Conservation (phyloP, 2,329 filamentous ascomycete species). For the Sporothrix humicola region DNA sequence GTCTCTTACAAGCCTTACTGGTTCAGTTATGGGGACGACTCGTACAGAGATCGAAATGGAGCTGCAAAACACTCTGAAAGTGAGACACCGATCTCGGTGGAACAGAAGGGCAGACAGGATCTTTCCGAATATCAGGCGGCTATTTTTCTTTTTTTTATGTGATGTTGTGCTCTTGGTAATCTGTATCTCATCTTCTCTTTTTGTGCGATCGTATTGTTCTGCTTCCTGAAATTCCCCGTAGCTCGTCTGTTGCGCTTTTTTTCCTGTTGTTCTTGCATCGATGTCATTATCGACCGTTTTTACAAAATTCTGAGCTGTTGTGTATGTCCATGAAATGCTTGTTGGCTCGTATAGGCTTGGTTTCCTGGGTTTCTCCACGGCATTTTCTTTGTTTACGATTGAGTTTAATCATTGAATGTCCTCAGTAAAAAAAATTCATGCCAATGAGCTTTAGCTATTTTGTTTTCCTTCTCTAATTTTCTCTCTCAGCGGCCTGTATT, state of each 20-base stretch:
- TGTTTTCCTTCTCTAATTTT: neutral
- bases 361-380: neutral
- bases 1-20: neutral
- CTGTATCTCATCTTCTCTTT: neutral
- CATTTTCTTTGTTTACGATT: neutral
- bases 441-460: neutral
- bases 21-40: no score
- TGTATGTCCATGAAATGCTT: neutral
- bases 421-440: neutral
- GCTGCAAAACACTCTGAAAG: neutral
- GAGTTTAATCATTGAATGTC: neutral
- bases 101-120: neutral
- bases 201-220: neutral
- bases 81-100: constrained; percentile 3
- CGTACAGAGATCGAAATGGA: no score
- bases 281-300: neutral
- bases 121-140: neutral
- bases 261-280: neutral
- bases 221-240: neutral
- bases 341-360: no score
- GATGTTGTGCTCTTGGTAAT: neutral
- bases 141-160: neutral
- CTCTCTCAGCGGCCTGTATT: neutral
- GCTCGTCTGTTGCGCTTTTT: neutral
- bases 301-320: neutral